These are phyloP conservation scores for Xylaria cubensis DNA, from an alignment of 495 filamentous ascomycete species.

Conservation along the genomic window DNA sequence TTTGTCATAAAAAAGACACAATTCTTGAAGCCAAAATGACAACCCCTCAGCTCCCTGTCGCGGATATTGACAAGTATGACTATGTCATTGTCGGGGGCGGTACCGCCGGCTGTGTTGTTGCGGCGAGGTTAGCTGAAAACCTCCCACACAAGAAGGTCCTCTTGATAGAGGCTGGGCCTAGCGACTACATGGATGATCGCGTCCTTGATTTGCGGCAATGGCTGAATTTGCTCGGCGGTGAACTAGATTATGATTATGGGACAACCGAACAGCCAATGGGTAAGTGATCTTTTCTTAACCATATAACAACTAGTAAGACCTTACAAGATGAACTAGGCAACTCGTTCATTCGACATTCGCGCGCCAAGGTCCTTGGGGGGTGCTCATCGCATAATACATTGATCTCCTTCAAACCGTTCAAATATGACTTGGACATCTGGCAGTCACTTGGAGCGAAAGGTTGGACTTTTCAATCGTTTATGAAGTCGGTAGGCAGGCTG, in stretches of 20 bases:
- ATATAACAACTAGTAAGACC: conserved; percentile 9
- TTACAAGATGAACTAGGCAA: conserved; percentile 60
- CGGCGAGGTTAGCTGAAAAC: conserved; percentile 63
- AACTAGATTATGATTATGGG: conserved; percentile 84
- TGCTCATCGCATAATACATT: conserved; percentile 89
- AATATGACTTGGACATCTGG: conserved; percentile 79
- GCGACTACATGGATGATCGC: conserved; percentile 52
- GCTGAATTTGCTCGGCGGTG: conserved; percentile 77
- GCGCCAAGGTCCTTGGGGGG: conserved; percentile 84
- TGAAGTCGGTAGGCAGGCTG: conserved; percentile 73
- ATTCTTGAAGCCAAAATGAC: conserved; percentile 53
- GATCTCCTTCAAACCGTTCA: conserved; percentile 83
- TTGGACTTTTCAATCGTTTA: conserved; percentile 82
- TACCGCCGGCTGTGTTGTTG: conserved; percentile 85
- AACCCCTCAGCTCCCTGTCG: conserved; percentile 64
- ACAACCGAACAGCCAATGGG: conserved; percentile 85
- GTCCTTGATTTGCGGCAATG: conserved; percentile 79
- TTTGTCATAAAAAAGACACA: background rate
- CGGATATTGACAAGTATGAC: conserved; percentile 73
- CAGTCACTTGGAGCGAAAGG: conserved; percentile 69
- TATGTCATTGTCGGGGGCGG: conserved; percentile 86
- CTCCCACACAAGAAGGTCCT: conserved; percentile 69
- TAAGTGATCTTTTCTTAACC: conserved; percentile 45
- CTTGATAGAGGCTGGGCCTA: conserved; percentile 68
- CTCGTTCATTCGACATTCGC: conserved; percentile 81